Conservation (phyloP, 2,329 filamentous ascomycete species). For the Cladosporium sphaerospermum region DNA sequence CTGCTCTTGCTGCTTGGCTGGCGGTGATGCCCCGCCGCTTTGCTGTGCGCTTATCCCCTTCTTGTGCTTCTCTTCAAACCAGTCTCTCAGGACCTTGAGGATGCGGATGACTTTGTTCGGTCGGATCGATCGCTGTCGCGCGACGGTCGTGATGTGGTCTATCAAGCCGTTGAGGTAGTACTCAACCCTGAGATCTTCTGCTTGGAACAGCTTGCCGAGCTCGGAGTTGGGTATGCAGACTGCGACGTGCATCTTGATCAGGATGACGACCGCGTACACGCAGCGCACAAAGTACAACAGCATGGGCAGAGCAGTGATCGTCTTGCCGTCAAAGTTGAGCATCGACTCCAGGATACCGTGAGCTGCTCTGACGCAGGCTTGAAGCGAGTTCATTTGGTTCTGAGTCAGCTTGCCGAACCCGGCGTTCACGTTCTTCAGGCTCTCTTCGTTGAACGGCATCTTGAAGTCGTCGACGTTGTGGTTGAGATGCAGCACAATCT, state of each 20-base stretch:
- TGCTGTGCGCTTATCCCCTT: slow-evolving; percentile 21
- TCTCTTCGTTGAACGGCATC: slow-evolving; percentile 39
- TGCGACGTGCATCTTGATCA: slow-evolving; percentile 56
- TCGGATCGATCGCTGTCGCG: slow-evolving; percentile 2
- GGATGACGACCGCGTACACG: slow-evolving; percentile 51
- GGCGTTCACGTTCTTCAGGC: slow-evolving; percentile 35
- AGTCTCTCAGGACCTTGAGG: slow-evolving; percentile 39
- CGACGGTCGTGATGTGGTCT: slow-evolving; percentile 7
- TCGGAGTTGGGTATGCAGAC: slow-evolving; percentile 43
- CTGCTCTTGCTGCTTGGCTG: slow-evolving; percentile 7
- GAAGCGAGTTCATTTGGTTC: slow-evolving; percentile 42
- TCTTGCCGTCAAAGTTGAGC: slow-evolving; percentile 42
- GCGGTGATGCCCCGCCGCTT: slow-evolving; percentile 14
- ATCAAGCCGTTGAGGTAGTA: slow-evolving; percentile 42
- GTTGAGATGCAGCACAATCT: slow-evolving; percentile 45
- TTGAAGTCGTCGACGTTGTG: slow-evolving; percentile 40
- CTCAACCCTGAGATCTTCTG: slow-evolving; percentile 43
- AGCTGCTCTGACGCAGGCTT: slow-evolving; percentile 40
- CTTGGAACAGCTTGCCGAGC: slow-evolving; percentile 44
- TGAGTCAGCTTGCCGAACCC: slow-evolving; percentile 37
- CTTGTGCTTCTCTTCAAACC: slow-evolving; percentile 35
- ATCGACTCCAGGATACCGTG: slow-evolving; percentile 45
- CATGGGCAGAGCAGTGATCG: slow-evolving; percentile 39
- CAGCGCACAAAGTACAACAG: slow-evolving; percentile 45
- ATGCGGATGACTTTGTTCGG: slow-evolving; percentile 41